Percentiles rank a stretch among this genome's conserved stretches.
Evolutionary conservation across 345 rosid species (phyloP).

Genomic region (rapeseed (Brassica napus)): DNA sequence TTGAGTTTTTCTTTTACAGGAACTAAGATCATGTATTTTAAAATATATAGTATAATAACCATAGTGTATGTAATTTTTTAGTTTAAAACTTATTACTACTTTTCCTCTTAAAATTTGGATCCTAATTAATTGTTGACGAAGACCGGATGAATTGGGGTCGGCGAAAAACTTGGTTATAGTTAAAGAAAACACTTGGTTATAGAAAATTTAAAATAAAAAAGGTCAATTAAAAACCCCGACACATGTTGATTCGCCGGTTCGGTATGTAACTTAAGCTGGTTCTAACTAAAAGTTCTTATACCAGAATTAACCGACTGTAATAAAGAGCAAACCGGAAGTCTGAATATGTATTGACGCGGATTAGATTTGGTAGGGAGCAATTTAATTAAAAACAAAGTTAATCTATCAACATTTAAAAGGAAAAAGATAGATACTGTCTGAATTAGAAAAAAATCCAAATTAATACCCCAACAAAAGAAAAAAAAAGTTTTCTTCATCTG

Average conservation of each 20-base stretch:
- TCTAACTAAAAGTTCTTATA: neutral
- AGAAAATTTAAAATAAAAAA: neutral
- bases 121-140: conserved; percentile 28
- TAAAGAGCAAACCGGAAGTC: neutral
- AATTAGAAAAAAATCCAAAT: neutral
- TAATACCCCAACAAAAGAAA: neutral
- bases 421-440: conserved; percentile 1
- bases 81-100: neutral
- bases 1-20: conserved; percentile 1
- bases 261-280: neutral
- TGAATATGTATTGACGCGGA: neutral
- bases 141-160: conserved; percentile 34
- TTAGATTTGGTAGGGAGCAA: neutral
- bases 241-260: neutral
- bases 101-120: conserved; percentile 8
- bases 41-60: neutral
- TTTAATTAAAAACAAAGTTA: neutral
- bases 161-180: conserved; percentile 15
- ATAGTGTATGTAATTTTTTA: neutral
- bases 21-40: neutral
- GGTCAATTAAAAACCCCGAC: neutral
- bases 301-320: conserved; percentile 2
- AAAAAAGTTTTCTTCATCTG: neutral
- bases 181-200: neutral
- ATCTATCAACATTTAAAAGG: neutral